Evolutionary conservation across 495 filamentous ascomycete species (phyloP).

Genomic region (Lasiosphaeria hispida): DNA sequence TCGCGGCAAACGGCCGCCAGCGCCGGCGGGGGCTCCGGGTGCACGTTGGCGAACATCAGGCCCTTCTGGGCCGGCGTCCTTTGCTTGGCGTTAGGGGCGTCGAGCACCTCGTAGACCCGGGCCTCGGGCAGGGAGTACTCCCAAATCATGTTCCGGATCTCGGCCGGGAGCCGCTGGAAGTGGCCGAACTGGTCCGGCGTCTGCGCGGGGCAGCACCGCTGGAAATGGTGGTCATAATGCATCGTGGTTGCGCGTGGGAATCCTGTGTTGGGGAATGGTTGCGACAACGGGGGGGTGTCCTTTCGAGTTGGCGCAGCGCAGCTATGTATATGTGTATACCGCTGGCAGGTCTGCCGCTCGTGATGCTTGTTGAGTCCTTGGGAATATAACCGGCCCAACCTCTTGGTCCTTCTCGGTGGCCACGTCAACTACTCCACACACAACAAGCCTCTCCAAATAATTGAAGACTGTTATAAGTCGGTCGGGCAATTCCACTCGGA

Average conservation of each 20-base stretch:
- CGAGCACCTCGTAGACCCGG: slow-evolving; percentile 48
- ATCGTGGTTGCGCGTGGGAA: slow-evolving; percentile 17
- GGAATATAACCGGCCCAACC: slow-evolving; percentile 32
- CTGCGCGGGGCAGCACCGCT: slow-evolving; percentile 23
- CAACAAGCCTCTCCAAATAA: slow-evolving; percentile 31
- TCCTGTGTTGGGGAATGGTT: slow-evolving; percentile 8
- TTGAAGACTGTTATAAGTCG: slow-evolving; percentile 20
- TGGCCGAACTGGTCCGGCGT: slow-evolving; percentile 25
- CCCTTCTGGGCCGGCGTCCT: slow-evolving; percentile 40
- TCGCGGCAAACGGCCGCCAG: slow-evolving; percentile 47
- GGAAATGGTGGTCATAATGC: slow-evolving; percentile 26
- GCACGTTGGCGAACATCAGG: slow-evolving; percentile 49
- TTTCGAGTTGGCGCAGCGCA: not conserved
- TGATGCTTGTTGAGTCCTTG: slow-evolving; percentile 19
- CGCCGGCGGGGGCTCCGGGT: slow-evolving; percentile 45
- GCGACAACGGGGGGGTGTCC: too few species aligned
- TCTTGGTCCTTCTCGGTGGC: slow-evolving; percentile 21
- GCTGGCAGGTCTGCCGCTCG: slow-evolving; percentile 14
- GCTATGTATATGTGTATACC: slow-evolving; percentile 11
- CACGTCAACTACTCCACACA: slow-evolving; percentile 30
- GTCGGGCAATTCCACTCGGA: slow-evolving; percentile 16
- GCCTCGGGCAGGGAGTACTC: slow-evolving; percentile 44
- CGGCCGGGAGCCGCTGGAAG: slow-evolving; percentile 34
- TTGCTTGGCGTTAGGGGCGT: slow-evolving; percentile 42
- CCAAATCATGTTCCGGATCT: slow-evolving; percentile 45